Percentiles rank a stretch among this genome's conserved stretches.
These are phyloP conservation scores for Pseudotulostoma volvatum DNA, from an alignment of 495 filamentous ascomycete species.

Conservation along the genomic window DNA sequence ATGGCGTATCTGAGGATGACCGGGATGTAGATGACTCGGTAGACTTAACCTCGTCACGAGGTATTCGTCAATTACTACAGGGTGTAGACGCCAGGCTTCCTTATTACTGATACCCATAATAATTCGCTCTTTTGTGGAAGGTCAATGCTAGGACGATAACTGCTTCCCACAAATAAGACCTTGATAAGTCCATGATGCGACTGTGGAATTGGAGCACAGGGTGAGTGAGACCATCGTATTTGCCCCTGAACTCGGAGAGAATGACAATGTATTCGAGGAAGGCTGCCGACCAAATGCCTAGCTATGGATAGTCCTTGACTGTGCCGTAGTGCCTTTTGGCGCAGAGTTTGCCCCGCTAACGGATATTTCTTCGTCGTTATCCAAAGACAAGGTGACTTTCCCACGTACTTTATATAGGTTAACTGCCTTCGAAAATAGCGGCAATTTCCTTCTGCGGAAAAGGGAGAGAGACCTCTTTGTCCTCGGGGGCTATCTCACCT, in stretches of 20 bases:
- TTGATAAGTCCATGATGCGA: neutral
- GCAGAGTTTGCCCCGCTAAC: neutral
- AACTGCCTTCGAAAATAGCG: neutral
- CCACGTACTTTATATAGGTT: neutral
- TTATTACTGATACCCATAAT: neutral
- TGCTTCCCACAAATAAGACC: neutral
- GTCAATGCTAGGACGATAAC: neutral
- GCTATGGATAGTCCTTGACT: neutral
- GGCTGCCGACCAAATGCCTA: neutral
- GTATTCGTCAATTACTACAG: neutral
- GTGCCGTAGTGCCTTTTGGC: neutral
- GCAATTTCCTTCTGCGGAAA: neutral
- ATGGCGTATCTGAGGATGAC: neutral
- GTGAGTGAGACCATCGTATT: neutral
- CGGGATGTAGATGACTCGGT: neutral
- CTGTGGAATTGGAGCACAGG: neutral
- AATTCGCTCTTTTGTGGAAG: neutral
- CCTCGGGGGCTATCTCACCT: neutral
- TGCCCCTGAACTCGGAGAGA: neutral
- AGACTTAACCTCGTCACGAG: neutral
- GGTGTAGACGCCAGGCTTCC: neutral
- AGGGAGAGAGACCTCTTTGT: neutral
- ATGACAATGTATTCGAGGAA: neutral
- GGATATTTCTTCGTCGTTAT: neutral
- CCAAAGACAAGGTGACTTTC: neutral